Evolutionary conservation across 2,329 filamentous ascomycete species (phyloP).

Genomic region (Colletotrichum sp.): DNA sequence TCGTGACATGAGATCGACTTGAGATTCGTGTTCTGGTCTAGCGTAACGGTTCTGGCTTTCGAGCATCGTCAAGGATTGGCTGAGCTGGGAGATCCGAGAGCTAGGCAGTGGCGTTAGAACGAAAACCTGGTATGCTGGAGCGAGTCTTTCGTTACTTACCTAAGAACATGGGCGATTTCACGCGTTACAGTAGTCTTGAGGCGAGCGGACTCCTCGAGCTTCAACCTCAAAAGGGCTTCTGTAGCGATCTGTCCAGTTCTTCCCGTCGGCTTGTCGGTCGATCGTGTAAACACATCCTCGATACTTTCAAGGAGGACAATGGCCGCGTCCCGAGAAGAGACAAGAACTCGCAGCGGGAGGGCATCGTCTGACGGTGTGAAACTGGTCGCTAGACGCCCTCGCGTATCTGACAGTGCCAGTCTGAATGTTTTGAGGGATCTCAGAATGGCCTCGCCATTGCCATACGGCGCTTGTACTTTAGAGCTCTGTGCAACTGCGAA

Average conservation of each 20-base stretch:
- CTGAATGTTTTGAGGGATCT: not conserved
- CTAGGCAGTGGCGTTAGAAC: not conserved
- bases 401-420: not conserved
- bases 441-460: not conserved
- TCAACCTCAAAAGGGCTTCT: not conserved
- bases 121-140: not conserved
- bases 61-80: not conserved
- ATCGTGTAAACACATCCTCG: not conserved
- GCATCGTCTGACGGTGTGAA: not conserved
- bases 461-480: not conserved
- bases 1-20: not conserved
- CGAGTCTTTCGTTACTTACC: not conserved
- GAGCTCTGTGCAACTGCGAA: not conserved
- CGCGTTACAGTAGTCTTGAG: not conserved
- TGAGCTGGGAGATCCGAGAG: not conserved
- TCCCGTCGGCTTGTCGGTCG: not conserved
- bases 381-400: not conserved
- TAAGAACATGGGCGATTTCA: not conserved
- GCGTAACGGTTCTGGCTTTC: not conserved
- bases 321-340: not conserved
- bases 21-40: not conserved
- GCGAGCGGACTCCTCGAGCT: not conserved
- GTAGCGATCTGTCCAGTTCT: not conserved
- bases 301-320: not conserved
- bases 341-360: not conserved